These are phyloP conservation scores for Phytophthora cactorum DNA, from an alignment of 352 stramenopile species.

Conservation along the genomic window DNA sequence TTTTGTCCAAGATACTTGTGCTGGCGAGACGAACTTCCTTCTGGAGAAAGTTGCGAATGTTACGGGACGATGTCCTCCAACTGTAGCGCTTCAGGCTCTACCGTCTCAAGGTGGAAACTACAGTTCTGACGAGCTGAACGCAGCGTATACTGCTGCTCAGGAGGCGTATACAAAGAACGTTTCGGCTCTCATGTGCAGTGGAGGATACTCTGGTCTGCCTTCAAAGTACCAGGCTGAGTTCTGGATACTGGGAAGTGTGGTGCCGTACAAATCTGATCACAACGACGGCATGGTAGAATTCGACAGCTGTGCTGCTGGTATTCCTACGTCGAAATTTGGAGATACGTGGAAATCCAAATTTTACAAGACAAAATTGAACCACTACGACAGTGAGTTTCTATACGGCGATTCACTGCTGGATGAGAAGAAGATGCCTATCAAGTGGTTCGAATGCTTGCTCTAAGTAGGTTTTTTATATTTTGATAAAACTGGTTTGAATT, in stretches of 20 bases:
- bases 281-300: constrained; percentile 54
- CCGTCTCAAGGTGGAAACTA: constrained; percentile 32
- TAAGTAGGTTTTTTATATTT: constrained; percentile 19
- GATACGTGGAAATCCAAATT: constrained; percentile 40
- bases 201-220: constrained; percentile 33
- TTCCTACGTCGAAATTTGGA: constrained; percentile 37
- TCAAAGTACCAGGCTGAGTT: constrained; percentile 35
- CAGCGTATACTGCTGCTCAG: constrained; percentile 34
- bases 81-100: constrained; percentile 26
- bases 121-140: constrained; percentile 18
- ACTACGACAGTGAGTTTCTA: constrained; percentile 52
- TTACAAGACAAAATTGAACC: constrained; percentile 64
- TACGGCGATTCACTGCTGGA: constrained; percentile 47
- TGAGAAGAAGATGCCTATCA: constrained; percentile 49
- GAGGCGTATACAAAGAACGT: constrained; percentile 30
- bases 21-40: constrained; percentile 14
- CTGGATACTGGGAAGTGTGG: constrained; percentile 13
- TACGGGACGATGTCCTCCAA: constrained; percentile 28
- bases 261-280: constrained; percentile 36
- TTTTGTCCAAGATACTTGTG: constrained; percentile 21
- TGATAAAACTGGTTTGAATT: neutral
- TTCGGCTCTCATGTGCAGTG: constrained; percentile 44
- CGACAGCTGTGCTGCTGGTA: constrained; percentile 43
- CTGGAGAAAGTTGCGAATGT: constrained; percentile 19
- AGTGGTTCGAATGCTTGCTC: constrained; percentile 62